A percentile compares a stretch with the other conserved stretches of the same genome.
Evolutionary conservation across 1,284 basidiomycete species (phyloP).

Genomic region (Termitomyces sp.): DNA sequence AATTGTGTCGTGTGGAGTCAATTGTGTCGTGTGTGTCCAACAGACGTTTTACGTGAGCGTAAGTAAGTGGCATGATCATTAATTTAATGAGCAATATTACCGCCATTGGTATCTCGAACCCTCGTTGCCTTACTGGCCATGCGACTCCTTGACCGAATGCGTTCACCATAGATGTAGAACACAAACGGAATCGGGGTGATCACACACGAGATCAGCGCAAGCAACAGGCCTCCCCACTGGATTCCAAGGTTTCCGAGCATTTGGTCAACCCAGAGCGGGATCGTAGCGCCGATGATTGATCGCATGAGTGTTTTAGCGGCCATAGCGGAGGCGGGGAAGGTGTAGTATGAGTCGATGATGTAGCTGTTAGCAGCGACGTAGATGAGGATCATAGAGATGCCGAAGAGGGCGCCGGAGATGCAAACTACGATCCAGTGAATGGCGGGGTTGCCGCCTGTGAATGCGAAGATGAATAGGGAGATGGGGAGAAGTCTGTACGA

Average conservation of each 20-base stretch:
- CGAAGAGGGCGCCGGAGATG: conserved; percentile 31
- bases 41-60: background rate
- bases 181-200: conserved; percentile 36
- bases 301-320: conserved; percentile 37
- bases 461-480: conserved; percentile 36
- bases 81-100: background rate
- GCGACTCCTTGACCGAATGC: conserved; percentile 20
- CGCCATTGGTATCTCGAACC: background rate
- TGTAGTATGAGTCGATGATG: conserved; percentile 36
- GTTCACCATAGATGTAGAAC: conserved; percentile 31
- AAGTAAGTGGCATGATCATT: background rate
- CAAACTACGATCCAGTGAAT: conserved; percentile 35
- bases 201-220: conserved; percentile 27
- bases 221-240: conserved; percentile 33
- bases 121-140: conserved; percentile 3
- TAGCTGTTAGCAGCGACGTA: conserved; percentile 40
- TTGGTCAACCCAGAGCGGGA: conserved; percentile 34
- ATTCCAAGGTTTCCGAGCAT: conserved; percentile 38
- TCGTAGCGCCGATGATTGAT: conserved; percentile 30
- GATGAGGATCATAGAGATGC: conserved; percentile 35
- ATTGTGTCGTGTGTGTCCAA: conserved; percentile 1
- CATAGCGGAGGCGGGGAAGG: conserved; percentile 37
- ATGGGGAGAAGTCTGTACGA: conserved; percentile 28
- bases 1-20: background rate
- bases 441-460: conserved; percentile 36